A percentile compares a stretch with the other conserved stretches of the same genome.
These are phyloP conservation scores for Starmera caribaea DNA, from an alignment of 805 yeast species.

Conservation along the genomic window DNA sequence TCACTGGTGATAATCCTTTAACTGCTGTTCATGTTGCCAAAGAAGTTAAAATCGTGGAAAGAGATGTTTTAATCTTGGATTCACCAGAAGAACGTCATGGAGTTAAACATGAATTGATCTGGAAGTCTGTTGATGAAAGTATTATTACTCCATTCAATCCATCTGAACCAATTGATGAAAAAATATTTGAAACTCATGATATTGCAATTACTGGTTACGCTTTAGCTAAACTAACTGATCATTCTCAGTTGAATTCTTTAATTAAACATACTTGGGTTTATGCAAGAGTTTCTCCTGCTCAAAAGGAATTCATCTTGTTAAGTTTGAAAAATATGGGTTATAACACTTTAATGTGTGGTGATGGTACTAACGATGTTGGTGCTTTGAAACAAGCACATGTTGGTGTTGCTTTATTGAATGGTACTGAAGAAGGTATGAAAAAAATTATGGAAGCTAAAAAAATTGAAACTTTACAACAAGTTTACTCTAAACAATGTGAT, in stretches of 20 bases:
- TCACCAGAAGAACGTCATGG: slow-evolving; percentile 63
- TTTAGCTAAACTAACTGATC: slow-evolving; percentile 52
- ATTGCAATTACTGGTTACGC: slow-evolving; percentile 94
- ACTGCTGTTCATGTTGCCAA: slow-evolving; percentile 97
- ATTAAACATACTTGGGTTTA: slow-evolving; percentile 92
- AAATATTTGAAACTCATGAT: slow-evolving; percentile 59
- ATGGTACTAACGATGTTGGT: slow-evolving; percentile 99
- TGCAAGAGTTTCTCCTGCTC: slow-evolving; percentile 95
- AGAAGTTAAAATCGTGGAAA: slow-evolving; percentile 80
- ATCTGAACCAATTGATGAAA: slow-evolving; percentile 41
- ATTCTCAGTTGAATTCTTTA: slow-evolving; percentile 59
- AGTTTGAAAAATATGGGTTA: slow-evolving; percentile 83
- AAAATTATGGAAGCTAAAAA: slow-evolving; percentile 76
- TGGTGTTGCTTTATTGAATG: slow-evolving; percentile 95
- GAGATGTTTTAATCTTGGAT: slow-evolving; percentile 80
- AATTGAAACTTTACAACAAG: slow-evolving; percentile 48
- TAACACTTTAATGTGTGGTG: slow-evolving; percentile 97
- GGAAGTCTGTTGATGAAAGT: slow-evolving; percentile 81
- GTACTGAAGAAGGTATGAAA: slow-evolving; percentile 90
- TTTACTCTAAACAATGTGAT: slow-evolving; percentile 79
- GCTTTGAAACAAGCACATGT: slow-evolving; percentile 97
- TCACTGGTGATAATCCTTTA: slow-evolving; percentile 97
- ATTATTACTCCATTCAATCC: slow-evolving; percentile 59
- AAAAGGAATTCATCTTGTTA: slow-evolving; percentile 84
- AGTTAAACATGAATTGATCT: slow-evolving; percentile 47